Evolutionary conservation across 441 rosid genomes (phyloP).

Genomic region (Mallotus japonicus): DNA sequence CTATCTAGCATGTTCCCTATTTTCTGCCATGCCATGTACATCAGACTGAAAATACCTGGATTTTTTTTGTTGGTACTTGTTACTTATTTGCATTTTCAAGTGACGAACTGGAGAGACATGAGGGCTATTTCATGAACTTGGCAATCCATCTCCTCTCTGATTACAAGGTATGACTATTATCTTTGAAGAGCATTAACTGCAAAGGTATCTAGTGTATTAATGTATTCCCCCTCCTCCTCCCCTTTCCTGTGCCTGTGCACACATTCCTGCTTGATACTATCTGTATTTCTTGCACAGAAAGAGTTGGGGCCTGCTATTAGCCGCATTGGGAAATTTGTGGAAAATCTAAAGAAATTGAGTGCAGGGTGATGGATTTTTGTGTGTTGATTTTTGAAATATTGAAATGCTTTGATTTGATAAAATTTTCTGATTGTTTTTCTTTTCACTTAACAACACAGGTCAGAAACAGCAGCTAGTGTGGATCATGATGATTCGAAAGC

Average conservation of each 20-base stretch:
- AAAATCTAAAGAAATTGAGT: constrained; percentile 72
- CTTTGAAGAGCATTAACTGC: constrained; percentile 6
- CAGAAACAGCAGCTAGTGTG: constrained; percentile 40
- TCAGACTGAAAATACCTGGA: constrained; percentile 19
- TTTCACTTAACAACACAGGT: constrained; percentile 45
- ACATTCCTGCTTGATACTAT: constrained; percentile 7
- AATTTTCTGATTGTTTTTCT: constrained; percentile 17
- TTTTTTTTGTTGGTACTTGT: constrained; percentile 24
- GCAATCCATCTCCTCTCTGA: constrained; percentile 62
- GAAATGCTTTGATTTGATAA: constrained; percentile 14
- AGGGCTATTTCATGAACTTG: constrained; percentile 66
- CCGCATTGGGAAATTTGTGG: constrained; percentile 75
- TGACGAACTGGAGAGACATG: constrained; percentile 82
- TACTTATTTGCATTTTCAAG: constrained; percentile 44
- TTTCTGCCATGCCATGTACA: not conserved
- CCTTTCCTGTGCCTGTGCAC: not conserved
- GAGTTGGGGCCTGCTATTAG: constrained; percentile 71
- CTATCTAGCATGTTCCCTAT: constrained; percentile 1
- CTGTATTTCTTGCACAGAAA: constrained; percentile 51
- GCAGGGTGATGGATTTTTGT: constrained; percentile 51
- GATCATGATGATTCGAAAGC: constrained; percentile 50
- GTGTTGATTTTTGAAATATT: constrained; percentile 10
- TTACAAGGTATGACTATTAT: constrained; percentile 58
- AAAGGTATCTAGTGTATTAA: constrained; percentile 2
- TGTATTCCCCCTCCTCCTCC: constrained; percentile 3